phyloP scores from a whole-genome alignment of 2,329 filamentous ascomycete species.

The Cytospora piceae region DNA sequence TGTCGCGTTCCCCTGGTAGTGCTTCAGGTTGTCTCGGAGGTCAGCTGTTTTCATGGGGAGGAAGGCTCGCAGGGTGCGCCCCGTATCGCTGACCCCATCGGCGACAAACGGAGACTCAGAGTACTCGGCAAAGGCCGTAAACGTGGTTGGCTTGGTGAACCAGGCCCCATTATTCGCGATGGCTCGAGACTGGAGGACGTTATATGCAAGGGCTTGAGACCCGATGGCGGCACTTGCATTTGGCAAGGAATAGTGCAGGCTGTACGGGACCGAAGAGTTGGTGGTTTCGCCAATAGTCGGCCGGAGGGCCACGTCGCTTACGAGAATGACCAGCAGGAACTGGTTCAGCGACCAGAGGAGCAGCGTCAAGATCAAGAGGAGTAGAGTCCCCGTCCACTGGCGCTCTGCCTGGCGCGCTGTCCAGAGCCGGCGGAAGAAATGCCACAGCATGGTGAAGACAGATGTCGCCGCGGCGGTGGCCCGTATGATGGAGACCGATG shows the following conservation, averaged over 20 bases:
- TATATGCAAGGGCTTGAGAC: background rate
- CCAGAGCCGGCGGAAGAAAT: background rate
- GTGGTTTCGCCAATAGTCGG: background rate
- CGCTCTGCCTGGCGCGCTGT: background rate
- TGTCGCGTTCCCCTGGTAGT: background rate
- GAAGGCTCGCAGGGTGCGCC: constrained; percentile 2
- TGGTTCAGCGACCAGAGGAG: background rate
- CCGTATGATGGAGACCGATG: constrained; percentile 3
- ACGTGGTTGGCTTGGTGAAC: background rate
- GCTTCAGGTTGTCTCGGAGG: background rate
- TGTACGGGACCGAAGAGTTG: background rate
- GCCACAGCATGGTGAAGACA: constrained; percentile 3
- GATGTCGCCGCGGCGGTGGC: background rate
- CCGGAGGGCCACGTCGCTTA: background rate
- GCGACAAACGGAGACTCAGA: background rate
- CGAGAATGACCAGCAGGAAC: background rate
- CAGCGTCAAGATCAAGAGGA: background rate
- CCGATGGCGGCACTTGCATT: background rate
- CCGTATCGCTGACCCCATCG: constrained; percentile 9
- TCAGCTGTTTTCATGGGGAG: constrained; percentile 1
- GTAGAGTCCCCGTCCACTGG: background rate
- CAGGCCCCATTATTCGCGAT: background rate
- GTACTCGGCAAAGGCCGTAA: constrained; percentile 7
- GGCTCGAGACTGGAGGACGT: background rate
- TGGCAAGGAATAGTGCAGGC: background rate